A percentile compares a stretch with the other conserved stretches of the same genome.
Evolutionary conservation across 1,284 basidiomycete genomes (phyloP).

Genomic region (Hymenochaete sp.): DNA sequence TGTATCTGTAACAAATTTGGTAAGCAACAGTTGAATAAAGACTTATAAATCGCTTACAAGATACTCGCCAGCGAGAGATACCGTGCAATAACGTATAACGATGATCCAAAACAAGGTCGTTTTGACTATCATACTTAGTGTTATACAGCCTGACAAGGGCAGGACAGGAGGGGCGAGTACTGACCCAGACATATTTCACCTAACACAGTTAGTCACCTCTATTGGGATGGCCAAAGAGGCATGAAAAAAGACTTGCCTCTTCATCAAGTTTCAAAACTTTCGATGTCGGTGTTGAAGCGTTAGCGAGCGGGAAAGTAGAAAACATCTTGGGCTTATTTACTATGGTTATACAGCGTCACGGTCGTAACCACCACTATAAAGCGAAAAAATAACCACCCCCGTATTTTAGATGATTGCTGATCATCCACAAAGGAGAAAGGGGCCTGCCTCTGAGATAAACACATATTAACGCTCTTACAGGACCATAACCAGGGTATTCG

Average conservation of each 20-base stretch:
- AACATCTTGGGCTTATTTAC: background rate
- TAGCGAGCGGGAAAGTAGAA: background rate
- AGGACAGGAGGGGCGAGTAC: background rate
- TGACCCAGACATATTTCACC: background rate
- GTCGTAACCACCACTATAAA: background rate
- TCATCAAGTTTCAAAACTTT: background rate
- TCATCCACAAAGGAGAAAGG: no score
- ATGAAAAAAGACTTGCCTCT: background rate
- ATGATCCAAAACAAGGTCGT: background rate
- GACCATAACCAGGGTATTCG: no score
- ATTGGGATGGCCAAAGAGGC: background rate
- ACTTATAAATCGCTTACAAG: constrained; percentile 2
- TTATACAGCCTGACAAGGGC: background rate
- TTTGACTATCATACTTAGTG: background rate
- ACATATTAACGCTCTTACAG: no score
- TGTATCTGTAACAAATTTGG: no score
- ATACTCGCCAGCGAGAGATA: background rate
- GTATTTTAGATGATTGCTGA: no score
- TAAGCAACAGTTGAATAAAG: no score
- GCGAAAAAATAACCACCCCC: no score
- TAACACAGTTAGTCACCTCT: background rate
- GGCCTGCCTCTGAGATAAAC: no score
- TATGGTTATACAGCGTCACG: background rate
- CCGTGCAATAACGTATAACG: background rate
- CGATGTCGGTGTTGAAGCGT: background rate